These are phyloP conservation scores for Dactylellina parvicollis DNA, from an alignment of 2,329 filamentous ascomycete genomes.

Conservation along the genomic window DNA sequence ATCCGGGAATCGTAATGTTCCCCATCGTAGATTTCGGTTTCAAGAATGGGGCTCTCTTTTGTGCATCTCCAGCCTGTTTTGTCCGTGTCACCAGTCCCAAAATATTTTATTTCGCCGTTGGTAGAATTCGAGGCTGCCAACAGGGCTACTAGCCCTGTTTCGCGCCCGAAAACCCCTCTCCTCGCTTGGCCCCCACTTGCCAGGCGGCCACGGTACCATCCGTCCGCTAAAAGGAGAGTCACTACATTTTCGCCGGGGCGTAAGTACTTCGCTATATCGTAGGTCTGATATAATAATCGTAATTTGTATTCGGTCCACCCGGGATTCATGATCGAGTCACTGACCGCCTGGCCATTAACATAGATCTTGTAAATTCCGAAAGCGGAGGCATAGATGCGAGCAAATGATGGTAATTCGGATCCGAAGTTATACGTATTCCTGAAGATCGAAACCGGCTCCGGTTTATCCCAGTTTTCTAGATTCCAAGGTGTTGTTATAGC, in stretches of 20 bases:
- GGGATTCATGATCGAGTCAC: constrained; percentile 28
- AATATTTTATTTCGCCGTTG: not conserved
- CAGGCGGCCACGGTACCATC: constrained; percentile 44
- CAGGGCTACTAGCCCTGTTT: constrained; percentile 36
- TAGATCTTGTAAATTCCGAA: constrained; percentile 39
- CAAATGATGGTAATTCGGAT: not conserved
- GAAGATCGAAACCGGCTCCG: constrained; percentile 26
- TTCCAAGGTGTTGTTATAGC: constrained; percentile 35
- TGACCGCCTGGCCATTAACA: constrained; percentile 21
- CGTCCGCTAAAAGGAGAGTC: constrained; percentile 20
- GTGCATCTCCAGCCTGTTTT: constrained; percentile 46
- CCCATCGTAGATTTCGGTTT: constrained; percentile 40
- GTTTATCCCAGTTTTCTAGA: constrained; percentile 15
- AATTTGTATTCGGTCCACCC: constrained; percentile 41
- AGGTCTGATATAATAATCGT: constrained; percentile 31
- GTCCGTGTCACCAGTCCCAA: constrained; percentile 8
- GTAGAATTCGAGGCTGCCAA: not conserved
- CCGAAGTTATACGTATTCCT: constrained; percentile 6
- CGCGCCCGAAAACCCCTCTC: constrained; percentile 26
- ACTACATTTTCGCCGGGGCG: constrained; percentile 6
- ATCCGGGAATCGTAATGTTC: constrained; percentile 37
- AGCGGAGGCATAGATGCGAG: constrained; percentile 23
- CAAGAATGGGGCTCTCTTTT: constrained; percentile 12
- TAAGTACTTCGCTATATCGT: constrained; percentile 18
- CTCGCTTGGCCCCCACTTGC: constrained; percentile 32